Conservation (phyloP, 2,329 filamentous ascomycete species). For the Botryotinia narcissicola region DNA sequence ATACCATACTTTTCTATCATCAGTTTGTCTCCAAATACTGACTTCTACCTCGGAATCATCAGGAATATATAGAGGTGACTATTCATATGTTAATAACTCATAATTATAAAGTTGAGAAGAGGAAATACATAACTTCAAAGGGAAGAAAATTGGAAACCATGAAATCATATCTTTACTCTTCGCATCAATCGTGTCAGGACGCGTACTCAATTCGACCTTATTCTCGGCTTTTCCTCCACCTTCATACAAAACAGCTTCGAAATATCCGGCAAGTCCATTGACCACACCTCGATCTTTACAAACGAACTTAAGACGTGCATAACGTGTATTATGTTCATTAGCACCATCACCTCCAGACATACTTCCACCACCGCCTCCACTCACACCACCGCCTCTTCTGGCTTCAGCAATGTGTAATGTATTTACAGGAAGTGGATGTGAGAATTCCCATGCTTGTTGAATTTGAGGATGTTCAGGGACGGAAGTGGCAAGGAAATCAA, state of each 20-base stretch:
- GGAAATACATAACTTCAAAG: conserved; percentile 68
- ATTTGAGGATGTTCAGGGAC: conserved; percentile 61
- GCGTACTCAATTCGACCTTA: conserved; percentile 83
- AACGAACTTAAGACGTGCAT: conserved; percentile 74
- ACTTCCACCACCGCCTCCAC: conserved; percentile 66
- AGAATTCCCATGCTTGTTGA: conserved; percentile 77
- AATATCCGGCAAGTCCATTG: conserved; percentile 91
- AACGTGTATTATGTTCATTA: conserved; percentile 89
- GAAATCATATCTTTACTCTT: conserved; percentile 99
- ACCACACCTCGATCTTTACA: conserved; percentile 77
- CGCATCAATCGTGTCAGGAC: conserved; percentile 83
- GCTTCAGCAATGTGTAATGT: conserved; percentile 55
- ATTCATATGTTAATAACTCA: conserved; percentile 29
- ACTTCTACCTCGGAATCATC: conserved; percentile 82
- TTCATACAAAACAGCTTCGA: conserved; percentile 90
- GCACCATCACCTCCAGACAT: conserved; percentile 74
- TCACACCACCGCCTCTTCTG: conserved; percentile 61
- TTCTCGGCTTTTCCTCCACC: conserved; percentile 45
- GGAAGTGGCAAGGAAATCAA: conserved; percentile 76
- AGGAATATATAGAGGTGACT: conserved; percentile 84
- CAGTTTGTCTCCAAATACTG: conserved; percentile 94
- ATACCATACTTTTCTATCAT: conserved; percentile 96
- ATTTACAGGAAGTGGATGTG: conserved; percentile 64
- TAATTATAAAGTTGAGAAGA: neutral
- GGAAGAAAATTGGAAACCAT: conserved; percentile 99